These are phyloP conservation scores for Trypanosoma cruzi DNA, from an alignment of 208 protist species.

Conservation along the genomic window DNA sequence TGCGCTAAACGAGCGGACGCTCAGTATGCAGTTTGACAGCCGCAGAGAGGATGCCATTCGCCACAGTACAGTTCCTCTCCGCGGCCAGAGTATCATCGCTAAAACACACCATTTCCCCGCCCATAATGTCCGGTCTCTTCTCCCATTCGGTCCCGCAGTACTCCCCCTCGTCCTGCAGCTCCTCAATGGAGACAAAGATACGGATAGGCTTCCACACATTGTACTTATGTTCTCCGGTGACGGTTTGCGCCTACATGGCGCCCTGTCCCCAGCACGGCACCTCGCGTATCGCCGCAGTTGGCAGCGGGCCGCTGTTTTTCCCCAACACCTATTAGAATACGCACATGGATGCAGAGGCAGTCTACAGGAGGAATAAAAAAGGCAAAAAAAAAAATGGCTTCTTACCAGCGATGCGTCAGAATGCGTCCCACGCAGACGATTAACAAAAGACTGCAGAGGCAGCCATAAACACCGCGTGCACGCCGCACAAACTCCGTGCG, in stretches of 20 bases:
- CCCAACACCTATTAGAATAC: neutral
- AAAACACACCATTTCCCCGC: neutral
- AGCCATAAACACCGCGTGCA: too few relatives aligned
- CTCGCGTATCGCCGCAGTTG: neutral
- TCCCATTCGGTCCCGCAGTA: neutral
- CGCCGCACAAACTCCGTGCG: too few relatives aligned
- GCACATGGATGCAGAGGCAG: neutral
- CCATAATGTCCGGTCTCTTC: neutral
- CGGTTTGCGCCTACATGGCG: neutral
- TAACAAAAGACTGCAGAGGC: too few relatives aligned
- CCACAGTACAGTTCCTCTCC: neutral
- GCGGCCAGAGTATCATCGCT: neutral
- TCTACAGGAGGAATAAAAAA: neutral
- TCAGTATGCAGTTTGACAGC: neutral
- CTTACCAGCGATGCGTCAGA: too few relatives aligned
- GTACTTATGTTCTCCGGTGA: neutral
- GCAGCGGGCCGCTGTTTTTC: neutral
- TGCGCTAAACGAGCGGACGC: neutral
- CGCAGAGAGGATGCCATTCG: neutral
- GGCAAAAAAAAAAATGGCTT: neutral
- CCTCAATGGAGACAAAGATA: neutral
- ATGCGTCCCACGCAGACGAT: too few relatives aligned
- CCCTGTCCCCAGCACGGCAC: neutral
- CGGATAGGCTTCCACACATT: neutral
- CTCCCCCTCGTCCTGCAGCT: neutral